Base-by-base conservation (phyloP, 2,329 filamentous ascomycete species). In the Coniochaeta ligniaria region DNA sequence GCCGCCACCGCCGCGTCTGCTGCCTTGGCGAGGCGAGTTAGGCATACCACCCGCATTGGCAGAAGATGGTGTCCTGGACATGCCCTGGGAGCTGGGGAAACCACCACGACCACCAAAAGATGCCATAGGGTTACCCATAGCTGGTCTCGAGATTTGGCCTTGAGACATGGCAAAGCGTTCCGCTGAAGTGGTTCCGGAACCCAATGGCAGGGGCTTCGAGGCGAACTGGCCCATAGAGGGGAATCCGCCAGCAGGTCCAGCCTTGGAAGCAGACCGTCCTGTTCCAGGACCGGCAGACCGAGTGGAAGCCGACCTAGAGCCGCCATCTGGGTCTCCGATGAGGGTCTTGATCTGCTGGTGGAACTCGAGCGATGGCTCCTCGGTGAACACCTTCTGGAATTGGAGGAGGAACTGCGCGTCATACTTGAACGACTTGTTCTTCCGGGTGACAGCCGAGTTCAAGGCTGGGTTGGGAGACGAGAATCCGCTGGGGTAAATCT, bases 301-400 rank as follows among this genome's bases (percentile, higher is more conserved):
- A 74, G 87, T 75, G 72, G 86, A 76, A 73, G 83, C 74, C 74
- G 89, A 79, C 76, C 91, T 77, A 57, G 80, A 76, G 62, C 84
- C 83, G 62, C 84, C 82, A 61, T 89, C 86, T 41, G 80, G 80
- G 65, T 96, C 93, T 61, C 94, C 94, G 66, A 99, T 87, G 74
- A 79, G 89, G 82, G 76, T 90, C 88, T 83, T 94, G 83, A 99
- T 87, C 70, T 95, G 93, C 66, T 88, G 83, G 71, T 96, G 90
- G 85, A 96, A 99, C 71, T 98, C 94, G 50, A 93, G 76, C 0
- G 92, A 96, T 16, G 95, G 95, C 78, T 97, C 96, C 80, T 99
- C 95, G 64, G 92, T 96, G 78, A 97, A 99, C 22, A 96, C 92
- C 68, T 85, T 85, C 78, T 97, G 91, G 82, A 99, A 99, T 72